Evolutionary conservation across 805 yeast species (phyloP), one percentile per base, ranked within the genome.

Genomic region (Sugiyamaella boreocaroliniensis): DNA sequence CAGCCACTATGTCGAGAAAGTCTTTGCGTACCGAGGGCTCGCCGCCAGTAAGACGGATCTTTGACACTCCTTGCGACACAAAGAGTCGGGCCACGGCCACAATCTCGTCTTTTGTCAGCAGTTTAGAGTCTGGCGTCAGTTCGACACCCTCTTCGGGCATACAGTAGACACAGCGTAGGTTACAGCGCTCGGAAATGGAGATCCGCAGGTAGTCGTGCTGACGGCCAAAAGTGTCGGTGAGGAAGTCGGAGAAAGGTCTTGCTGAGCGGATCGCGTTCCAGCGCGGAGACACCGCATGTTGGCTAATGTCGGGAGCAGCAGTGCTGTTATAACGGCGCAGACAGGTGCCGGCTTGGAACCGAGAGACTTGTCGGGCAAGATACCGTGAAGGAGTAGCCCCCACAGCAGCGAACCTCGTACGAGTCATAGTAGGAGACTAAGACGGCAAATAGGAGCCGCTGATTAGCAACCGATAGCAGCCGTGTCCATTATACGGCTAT

Each of bases 91-190:
- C 77, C 4, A 78, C 55, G 34, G 66, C 56, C 9, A 74, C 58
- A 43, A 78, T 77, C 58, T 78, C 82, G 37, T 68, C 70, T 0
- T 75, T 69, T 7, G 76, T 66, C 43, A 78, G 58, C 15, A 77
- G 63, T 10, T 72, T 58, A 2, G 68, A 70, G 2, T 65, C 60
- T 6, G 79, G 78, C 19, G 77, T 71, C 22, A 78, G 60, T n/a
- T 71, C 75, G 2, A 78, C 71, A 4, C 82, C 82, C 49, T 78
- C 79, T 51, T 76, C 80, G 0, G 82, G 82, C 82, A 78, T 78
- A 56, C 82, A 78, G 58, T 78, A 78, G 15, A 71, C 64, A 43
- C 70, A 66, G 9, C 76, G 56, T 18, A 77, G 59, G 56, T 77
- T 77, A 55, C 82, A 77, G 19, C 78, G 56, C 55, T 78, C 82